These are phyloP conservation scores for Jasminum sambac DNA, from an alignment of 257 asterid species.

Conservation along the genomic window DNA sequence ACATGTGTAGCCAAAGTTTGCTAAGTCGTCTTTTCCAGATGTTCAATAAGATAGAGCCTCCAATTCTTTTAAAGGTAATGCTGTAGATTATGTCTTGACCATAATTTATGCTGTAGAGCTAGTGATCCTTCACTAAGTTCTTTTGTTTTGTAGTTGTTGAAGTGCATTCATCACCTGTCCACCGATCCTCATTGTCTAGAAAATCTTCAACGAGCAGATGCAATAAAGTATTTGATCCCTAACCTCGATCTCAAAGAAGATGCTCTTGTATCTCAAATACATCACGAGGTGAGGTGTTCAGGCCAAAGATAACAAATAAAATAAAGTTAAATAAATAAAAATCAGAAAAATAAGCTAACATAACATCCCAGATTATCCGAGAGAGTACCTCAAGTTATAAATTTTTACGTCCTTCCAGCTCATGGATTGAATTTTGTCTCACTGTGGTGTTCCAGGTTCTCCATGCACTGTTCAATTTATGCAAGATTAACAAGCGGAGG, in stretches of 20 bases:
- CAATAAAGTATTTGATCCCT: slow-evolving; percentile 92
- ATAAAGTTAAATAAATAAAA: too few species aligned
- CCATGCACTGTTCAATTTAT: slow-evolving; percentile 89
- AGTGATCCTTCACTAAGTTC: slow-evolving; percentile 20
- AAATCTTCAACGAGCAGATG: slow-evolving; percentile 97
- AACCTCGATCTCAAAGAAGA: slow-evolving; percentile 97
- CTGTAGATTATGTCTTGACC: slow-evolving; percentile 10
- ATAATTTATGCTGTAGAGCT: slow-evolving; percentile 13
- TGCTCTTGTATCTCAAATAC: slow-evolving; percentile 84
- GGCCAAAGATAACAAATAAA: background rate
- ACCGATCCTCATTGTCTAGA: slow-evolving; percentile 96
- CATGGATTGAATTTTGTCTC: slow-evolving; percentile 27
- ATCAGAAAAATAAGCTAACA: background rate
- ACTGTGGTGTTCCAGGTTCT: slow-evolving; percentile 67
- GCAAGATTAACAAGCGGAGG: slow-evolving; percentile 97
- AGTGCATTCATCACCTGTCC: slow-evolving; percentile 88
- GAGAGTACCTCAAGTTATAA: background rate
- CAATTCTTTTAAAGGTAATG: slow-evolving; percentile 88
- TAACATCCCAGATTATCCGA: background rate
- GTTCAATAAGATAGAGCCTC: slow-evolving; percentile 96
- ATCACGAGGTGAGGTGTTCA: slow-evolving; percentile 79
- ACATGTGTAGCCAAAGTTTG: slow-evolving; percentile 97
- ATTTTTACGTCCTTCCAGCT: background rate
- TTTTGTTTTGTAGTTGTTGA: slow-evolving; percentile 59
- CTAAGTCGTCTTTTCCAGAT: slow-evolving; percentile 96